Percentiles rank a stretch among this genome's conserved stretches.
phyloP scores from a whole-genome alignment of 306 rosid species.

The Quercus glauca region DNA sequence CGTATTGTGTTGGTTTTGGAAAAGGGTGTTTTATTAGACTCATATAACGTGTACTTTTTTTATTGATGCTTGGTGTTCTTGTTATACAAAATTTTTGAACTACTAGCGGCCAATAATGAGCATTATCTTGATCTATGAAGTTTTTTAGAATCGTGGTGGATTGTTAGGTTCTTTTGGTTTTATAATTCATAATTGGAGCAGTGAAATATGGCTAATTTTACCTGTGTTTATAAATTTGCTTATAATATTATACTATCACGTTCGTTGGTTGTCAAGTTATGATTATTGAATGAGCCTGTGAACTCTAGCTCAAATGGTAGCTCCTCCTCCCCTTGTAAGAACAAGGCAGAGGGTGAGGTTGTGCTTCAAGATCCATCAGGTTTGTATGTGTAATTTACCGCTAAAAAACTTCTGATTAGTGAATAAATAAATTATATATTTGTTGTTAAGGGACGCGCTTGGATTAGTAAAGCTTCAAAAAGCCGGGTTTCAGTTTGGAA shows the following conservation, averaged over 20 bases:
- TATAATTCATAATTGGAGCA: background rate
- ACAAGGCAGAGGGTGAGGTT: too few relatives aligned
- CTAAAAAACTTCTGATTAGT: conserved; percentile 13
- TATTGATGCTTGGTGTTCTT: background rate
- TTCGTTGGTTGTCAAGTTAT: background rate
- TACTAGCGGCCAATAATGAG: background rate
- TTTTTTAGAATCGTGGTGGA: background rate
- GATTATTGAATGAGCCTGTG: conserved; percentile 9
- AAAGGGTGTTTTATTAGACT: background rate
- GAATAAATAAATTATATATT: conserved; percentile 4
- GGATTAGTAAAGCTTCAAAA: conserved; percentile 70
- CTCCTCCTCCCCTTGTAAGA: too few relatives aligned
- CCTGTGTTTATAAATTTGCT: background rate
- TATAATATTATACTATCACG: background rate
- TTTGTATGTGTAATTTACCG: background rate
- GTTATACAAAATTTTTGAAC: background rate
- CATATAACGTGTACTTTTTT: background rate
- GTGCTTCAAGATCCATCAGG: background rate
- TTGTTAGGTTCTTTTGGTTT: background rate
- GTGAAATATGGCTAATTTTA: background rate
- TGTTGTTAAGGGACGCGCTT: conserved; percentile 54
- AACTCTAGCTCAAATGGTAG: too few relatives aligned
- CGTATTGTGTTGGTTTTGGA: background rate
- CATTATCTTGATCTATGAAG: background rate
- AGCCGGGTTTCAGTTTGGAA: conserved; percentile 46